A percentile compares a stretch with the other conserved stretches of the same genome.
Conservation (phyloP, 768 basidiomycete genomes). For the Russula lepida region DNA sequence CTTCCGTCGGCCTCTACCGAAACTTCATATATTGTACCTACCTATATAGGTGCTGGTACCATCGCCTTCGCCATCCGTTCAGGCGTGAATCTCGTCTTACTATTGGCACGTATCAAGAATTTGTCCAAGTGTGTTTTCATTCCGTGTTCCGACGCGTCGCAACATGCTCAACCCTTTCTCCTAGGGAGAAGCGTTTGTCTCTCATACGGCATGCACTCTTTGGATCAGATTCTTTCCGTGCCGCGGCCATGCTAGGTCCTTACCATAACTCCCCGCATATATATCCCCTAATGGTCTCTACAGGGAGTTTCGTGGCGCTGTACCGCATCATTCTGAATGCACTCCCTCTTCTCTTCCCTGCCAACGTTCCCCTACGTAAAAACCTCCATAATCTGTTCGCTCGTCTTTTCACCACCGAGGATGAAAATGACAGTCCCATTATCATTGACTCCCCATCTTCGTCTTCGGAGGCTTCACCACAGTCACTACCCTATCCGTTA, state of each 20-base stretch:
- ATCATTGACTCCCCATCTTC: slow-evolving; percentile 21
- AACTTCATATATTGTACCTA: background rate
- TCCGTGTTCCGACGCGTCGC: background rate
- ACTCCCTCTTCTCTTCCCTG: slow-evolving; percentile 60
- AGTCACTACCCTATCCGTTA: slow-evolving; percentile 1
- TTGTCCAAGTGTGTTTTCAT: slow-evolving; percentile 48
- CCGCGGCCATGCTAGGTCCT: slow-evolving; percentile 80
- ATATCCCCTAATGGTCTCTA: background rate
- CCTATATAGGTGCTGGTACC: slow-evolving; percentile 60
- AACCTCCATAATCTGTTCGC: slow-evolving; percentile 22
- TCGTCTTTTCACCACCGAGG: slow-evolving; percentile 25
- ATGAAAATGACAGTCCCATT: slow-evolving; percentile 14
- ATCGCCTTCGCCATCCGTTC: slow-evolving; percentile 79
- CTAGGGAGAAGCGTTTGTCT: slow-evolving; percentile 53
- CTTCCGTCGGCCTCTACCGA: background rate
- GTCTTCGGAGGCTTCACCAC: slow-evolving; percentile 21
- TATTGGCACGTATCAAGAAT: slow-evolving; percentile 61
- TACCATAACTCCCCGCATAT: slow-evolving; percentile 8
- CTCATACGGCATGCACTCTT: slow-evolving; percentile 78
- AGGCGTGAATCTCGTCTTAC: slow-evolving; percentile 71
- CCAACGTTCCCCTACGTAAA: slow-evolving; percentile 21
- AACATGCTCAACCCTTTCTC: background rate
- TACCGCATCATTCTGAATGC: slow-evolving; percentile 78
- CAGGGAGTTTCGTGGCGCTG: slow-evolving; percentile 66
- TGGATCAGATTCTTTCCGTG: slow-evolving; percentile 73